A percentile compares a stretch with the other conserved stretches of the same genome.
Evolutionary conservation across 73 alveolate genomes (phyloP).

Genomic region (Tetrahymena elliotti): DNA sequence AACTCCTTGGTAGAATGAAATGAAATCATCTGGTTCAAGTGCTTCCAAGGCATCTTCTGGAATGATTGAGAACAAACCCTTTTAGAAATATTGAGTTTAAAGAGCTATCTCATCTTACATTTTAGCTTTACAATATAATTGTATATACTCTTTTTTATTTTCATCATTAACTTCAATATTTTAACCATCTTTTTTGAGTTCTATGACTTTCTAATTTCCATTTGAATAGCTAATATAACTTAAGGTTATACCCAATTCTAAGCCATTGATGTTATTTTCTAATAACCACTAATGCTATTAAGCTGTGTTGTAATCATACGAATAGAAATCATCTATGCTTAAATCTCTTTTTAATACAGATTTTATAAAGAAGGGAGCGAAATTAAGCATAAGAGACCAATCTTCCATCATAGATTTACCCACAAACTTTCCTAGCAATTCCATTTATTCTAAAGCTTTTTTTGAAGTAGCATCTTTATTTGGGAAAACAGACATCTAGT

Average conservation of each 20-base stretch:
- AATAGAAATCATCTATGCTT: not conserved
- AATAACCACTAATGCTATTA: not conserved
- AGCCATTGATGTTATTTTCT: not conserved
- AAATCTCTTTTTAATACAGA: not conserved
- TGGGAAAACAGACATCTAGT: not conserved
- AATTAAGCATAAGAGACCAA: not conserved
- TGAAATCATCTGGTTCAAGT: not conserved
- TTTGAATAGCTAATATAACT: not conserved
- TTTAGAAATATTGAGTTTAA: not conserved
- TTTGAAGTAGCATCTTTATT: not conserved
- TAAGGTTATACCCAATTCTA: not conserved
- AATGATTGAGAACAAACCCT: not conserved
- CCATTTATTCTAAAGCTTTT: not conserved
- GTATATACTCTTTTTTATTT: not conserved
- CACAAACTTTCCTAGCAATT: not conserved
- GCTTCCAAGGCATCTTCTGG: not conserved
- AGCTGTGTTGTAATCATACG: not conserved
- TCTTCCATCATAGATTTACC: not conserved
- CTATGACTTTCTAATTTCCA: not conserved
- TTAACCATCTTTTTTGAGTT: not conserved
- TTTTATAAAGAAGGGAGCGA: not conserved
- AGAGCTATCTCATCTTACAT: not conserved
- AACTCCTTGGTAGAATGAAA: not conserved
- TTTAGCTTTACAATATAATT: not conserved
- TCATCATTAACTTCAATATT: not conserved